Percentiles rank a stretch among this genome's conserved stretches.
phyloP scores from a whole-genome alignment of 2,329 filamentous ascomycete genomes.

The Hawksworthiomyces lignivorus region DNA sequence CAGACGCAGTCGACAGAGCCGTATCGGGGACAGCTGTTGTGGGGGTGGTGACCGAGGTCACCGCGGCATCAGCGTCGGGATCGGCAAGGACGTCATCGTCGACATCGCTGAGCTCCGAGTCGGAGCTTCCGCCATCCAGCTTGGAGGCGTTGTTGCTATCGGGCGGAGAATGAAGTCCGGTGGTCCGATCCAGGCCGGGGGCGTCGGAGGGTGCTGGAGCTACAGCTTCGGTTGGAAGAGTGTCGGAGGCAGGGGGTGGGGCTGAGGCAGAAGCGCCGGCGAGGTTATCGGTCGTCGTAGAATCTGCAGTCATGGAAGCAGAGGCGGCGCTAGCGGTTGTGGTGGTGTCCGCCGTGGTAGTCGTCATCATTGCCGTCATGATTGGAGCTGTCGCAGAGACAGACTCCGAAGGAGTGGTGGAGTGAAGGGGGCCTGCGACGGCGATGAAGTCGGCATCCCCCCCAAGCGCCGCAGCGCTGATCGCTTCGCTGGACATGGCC shows the following conservation, averaged over 20 bases:
- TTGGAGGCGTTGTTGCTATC: constrained; percentile 55
- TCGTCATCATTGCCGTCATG: constrained; percentile 7
- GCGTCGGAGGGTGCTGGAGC: constrained; percentile 8
- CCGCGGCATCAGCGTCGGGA: constrained; percentile 17
- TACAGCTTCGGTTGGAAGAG: background rate
- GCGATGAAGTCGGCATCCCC: constrained; percentile 22
- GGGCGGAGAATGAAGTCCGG: constrained; percentile 54
- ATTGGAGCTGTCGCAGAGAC: constrained; percentile 16
- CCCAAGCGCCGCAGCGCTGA: constrained; percentile 39
- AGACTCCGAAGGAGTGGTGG: constrained; percentile 9
- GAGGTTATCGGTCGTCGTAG: background rate
- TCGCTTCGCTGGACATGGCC: constrained; percentile 49
- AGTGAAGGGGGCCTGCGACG: constrained; percentile 14
- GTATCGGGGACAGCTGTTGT: constrained; percentile 2
- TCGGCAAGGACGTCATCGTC: constrained; percentile 49
- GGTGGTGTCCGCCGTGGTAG: no score
- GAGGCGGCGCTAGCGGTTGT: no score
- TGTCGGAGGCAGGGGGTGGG: constrained; percentile 19
- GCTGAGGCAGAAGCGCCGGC: constrained; percentile 4
- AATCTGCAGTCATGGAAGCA: background rate
- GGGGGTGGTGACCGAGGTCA: constrained; percentile 10
- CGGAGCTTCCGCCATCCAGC: constrained; percentile 43
- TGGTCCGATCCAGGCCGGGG: constrained; percentile 24
- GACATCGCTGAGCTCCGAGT: constrained; percentile 60
- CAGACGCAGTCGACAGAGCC: background rate